A percentile compares a stretch with the other conserved stretches of the same genome.
phyloP scores from a whole-genome alignment of 257 asterid genomes.

The Solanum virginianum region DNA sequence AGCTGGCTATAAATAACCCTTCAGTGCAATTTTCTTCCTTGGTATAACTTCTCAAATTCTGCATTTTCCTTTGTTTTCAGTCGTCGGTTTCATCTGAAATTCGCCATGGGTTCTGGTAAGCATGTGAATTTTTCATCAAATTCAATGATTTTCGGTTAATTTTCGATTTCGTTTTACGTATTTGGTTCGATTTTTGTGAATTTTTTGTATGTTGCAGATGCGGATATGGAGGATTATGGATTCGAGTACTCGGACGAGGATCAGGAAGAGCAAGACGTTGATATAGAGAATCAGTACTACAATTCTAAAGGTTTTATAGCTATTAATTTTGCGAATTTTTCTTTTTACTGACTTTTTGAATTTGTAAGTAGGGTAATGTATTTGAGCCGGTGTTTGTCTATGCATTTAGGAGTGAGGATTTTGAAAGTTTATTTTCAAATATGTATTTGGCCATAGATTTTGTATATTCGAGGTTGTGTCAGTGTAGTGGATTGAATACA shows the following conservation, averaged over 20 bases:
- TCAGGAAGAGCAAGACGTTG: constrained; percentile 90
- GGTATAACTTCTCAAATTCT: neutral
- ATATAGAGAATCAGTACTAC: constrained; percentile 90
- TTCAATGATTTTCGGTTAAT: neutral
- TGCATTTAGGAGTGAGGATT: too few relatives aligned
- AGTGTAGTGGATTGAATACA: too few relatives aligned
- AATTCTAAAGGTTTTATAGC: constrained; percentile 57
- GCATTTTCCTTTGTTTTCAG: neutral
- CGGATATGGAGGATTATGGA: constrained; percentile 97
- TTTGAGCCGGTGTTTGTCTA: neutral
- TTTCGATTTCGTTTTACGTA: neutral
- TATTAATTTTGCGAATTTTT: neutral
- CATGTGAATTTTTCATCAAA: neutral
- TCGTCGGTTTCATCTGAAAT: neutral
- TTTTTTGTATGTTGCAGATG: constrained; percentile 27
- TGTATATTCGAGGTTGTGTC: too few relatives aligned
- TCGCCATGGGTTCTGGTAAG: neutral
- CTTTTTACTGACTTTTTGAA: neutral
- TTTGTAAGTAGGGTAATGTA: neutral
- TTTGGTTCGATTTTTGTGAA: neutral
- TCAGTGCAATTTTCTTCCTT: too few relatives aligned
- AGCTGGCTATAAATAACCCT: neutral
- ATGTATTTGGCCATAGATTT: too few relatives aligned
- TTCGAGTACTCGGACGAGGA: constrained; percentile 96
- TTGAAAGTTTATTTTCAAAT: too few relatives aligned